phyloP scores from a whole-genome alignment of 257 asterid genomes.

The Ehretia macrophylla region DNA sequence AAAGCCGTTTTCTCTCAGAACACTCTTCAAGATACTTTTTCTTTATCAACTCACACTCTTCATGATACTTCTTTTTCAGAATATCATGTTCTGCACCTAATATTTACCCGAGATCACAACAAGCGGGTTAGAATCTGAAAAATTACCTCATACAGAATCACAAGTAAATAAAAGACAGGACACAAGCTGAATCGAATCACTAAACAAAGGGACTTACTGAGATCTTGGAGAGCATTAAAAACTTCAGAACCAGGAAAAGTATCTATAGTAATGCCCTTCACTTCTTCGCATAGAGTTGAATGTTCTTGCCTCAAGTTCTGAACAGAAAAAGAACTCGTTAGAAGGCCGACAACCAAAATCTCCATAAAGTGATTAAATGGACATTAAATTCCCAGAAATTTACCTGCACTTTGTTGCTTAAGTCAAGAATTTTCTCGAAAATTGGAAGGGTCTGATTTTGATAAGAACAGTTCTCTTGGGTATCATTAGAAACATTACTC shows the following conservation, averaged over 20 bases:
- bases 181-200: not conserved
- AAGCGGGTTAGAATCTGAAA: constrained; percentile 6
- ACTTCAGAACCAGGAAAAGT: constrained; percentile 56
- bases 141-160: not conserved
- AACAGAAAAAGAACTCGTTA: not conserved
- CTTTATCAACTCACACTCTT: constrained; percentile 54
- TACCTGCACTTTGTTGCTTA: constrained; percentile 62
- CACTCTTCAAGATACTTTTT: constrained; percentile 71
- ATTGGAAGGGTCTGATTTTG: constrained; percentile 49
- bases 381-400: not conserved
- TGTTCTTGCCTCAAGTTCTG: constrained; percentile 46
- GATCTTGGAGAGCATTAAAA: constrained; percentile 48
- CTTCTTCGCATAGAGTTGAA: constrained; percentile 44
- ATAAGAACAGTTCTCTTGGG: constrained; percentile 32
- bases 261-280: constrained; percentile 53
- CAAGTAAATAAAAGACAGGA: constrained; percentile 1
- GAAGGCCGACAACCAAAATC: not conserved
- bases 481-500: constrained; percentile 35
- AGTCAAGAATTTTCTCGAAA: constrained; percentile 48
- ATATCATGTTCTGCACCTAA: constrained; percentile 60
- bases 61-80: constrained; percentile 48
- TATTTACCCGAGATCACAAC: constrained; percentile 11
- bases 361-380: not conserved
- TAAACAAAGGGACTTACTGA: constrained; percentile 41
- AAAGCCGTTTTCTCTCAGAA: constrained; percentile 65